These are phyloP conservation scores for Fusarium sp. DNA, from an alignment of 2,329 filamentous ascomycete species.

Conservation along the genomic window DNA sequence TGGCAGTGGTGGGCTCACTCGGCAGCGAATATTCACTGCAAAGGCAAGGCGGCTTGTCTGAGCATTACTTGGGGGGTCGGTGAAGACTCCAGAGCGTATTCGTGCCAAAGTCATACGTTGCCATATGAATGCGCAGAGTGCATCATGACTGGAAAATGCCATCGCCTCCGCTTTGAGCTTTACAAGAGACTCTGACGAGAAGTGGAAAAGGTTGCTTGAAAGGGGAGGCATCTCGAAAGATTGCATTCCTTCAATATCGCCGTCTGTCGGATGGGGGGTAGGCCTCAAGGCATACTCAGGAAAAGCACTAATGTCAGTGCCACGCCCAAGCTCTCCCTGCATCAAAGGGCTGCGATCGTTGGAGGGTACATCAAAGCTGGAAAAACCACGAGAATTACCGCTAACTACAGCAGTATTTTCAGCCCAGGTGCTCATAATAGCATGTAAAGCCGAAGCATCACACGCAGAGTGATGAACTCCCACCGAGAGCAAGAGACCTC, in stretches of 20 bases:
- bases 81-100: neutral
- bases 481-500: neutral
- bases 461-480: neutral
- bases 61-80: neutral
- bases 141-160: neutral
- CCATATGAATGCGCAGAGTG: neutral
- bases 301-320: neutral
- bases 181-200: neutral
- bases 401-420: slow-evolving; percentile 1
- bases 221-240: neutral
- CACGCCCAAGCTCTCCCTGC: neutral
- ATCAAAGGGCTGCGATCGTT: neutral
- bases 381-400: neutral
- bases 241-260: neutral
- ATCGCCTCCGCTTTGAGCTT: neutral
- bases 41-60: neutral
- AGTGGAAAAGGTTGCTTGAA: neutral
- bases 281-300: neutral
- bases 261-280: too few species aligned
- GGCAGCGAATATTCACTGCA: neutral
- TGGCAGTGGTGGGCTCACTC: neutral
- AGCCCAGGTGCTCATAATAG: neutral
- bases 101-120: neutral
- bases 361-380: neutral
- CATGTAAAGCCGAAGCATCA: neutral